These are phyloP conservation scores for Trichoderma afroharzianum DNA, from an alignment of 2,329 filamentous ascomycete species.

Conservation along the genomic window DNA sequence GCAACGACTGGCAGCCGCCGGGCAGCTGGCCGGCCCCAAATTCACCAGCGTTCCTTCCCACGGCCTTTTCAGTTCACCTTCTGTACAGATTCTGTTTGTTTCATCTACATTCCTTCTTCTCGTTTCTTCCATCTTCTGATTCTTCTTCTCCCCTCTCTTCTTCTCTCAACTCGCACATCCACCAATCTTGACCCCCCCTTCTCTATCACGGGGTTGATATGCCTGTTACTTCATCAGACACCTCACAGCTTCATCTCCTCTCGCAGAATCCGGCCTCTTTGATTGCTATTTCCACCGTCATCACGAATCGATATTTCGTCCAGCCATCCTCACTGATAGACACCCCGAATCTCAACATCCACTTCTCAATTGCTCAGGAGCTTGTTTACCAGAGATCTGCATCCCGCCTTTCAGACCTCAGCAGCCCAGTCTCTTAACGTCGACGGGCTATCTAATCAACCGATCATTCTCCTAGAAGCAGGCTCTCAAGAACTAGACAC, in stretches of 20 bases:
- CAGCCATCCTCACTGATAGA: not conserved
- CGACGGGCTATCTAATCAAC: not conserved
- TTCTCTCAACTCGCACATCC: not conserved
- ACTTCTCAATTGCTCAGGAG: not conserved
- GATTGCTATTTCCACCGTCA: not conserved
- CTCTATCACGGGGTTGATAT: not conserved
- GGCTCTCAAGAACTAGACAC: not conserved
- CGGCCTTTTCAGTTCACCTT: not conserved
- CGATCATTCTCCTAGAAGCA: not conserved
- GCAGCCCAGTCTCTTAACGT: not conserved
- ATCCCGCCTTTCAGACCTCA: not conserved
- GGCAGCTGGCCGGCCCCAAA: not conserved
- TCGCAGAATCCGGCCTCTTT: not conserved
- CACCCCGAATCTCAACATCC: not conserved
- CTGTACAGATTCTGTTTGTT: not conserved
- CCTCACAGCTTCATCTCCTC: not conserved
- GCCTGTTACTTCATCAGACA: not conserved
- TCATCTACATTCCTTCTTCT: not conserved
- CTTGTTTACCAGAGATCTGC: not conserved
- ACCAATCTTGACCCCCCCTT: not conserved
- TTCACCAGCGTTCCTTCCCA: constrained; percentile 6
- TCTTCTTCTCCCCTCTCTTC: not conserved
- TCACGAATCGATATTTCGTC: not conserved
- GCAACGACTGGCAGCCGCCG: constrained; percentile 15
- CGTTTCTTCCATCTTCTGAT: not conserved